Conservation (phyloP, 768 basidiomycete species). For the Gloeopeniophorella convolvens region DNA sequence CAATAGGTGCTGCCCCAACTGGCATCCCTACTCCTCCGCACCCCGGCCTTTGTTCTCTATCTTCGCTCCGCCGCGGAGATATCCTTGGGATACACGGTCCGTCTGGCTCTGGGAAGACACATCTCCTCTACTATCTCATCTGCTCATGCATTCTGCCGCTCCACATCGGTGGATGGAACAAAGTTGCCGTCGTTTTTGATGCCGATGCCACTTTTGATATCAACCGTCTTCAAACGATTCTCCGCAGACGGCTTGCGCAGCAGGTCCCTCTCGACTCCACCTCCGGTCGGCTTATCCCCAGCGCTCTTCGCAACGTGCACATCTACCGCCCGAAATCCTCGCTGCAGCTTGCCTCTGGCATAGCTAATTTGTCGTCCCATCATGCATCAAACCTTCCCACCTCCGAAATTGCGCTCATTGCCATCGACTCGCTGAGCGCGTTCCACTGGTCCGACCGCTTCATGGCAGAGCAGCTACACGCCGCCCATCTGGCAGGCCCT, state of each 20-base stretch:
- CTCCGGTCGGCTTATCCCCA: constrained; percentile 27
- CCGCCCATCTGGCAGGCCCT: constrained; percentile 20
- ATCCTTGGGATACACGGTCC: constrained; percentile 74
- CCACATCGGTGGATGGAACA: constrained; percentile 49
- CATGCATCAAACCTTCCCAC: constrained; percentile 42
- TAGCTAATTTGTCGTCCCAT: constrained; percentile 51
- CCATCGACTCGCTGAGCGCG: constrained; percentile 69
- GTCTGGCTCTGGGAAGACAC: constrained; percentile 70
- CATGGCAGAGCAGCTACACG: constrained; percentile 41
- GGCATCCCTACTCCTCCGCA: constrained; percentile 12
- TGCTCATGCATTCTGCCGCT: constrained; percentile 51
- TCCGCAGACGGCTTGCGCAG: constrained; percentile 40
- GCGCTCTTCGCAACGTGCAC: constrained; percentile 50
- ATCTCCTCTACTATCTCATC: constrained; percentile 63
- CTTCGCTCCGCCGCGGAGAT: constrained; percentile 46
- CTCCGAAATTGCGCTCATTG: constrained; percentile 56
- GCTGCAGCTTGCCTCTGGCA: constrained; percentile 59
- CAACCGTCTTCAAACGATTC: constrained; percentile 44
- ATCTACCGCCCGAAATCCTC: constrained; percentile 66
- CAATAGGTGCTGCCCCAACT: neutral
- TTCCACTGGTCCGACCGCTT: constrained; percentile 78
- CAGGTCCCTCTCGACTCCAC: constrained; percentile 19
- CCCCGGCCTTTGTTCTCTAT: constrained; percentile 16
- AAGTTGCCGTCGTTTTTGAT: constrained; percentile 64
- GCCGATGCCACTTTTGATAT: constrained; percentile 62